Base-by-base conservation (phyloP, 2,329 filamentous ascomycete species). In the Gliomastix tumulicola region DNA sequence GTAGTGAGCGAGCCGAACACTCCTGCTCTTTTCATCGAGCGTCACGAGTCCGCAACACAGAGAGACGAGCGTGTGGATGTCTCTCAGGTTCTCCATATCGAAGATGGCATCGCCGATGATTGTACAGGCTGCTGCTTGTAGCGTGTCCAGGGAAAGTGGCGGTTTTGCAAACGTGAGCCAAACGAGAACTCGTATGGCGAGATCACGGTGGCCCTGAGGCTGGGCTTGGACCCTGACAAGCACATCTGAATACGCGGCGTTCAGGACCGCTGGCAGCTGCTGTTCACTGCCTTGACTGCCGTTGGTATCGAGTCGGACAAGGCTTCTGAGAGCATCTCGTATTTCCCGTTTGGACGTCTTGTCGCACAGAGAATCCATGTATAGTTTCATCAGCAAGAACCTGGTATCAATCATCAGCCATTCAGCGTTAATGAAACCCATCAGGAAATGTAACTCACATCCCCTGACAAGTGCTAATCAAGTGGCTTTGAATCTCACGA, bases 1-100 rank as follows among this genome's bases (percentile, higher is more conserved):
- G 37, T 66, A 63, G 41, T 71, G 66, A 5, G 67, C 62, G 0
- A 70, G 41, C 4, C 62, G 54, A 9, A 69, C 48, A 21, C 60
- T 49, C n/a, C 48, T 31, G 32, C 52, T 68, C 27, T 60, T 43
- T 30, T 58, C 39, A 21, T 70, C 62, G 4, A 66, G 22, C 0
- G 53, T 60, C 3, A 70, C 56, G 9, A 71, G 36, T 1, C 66
- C 65, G 21, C 54, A 56, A 39, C 65, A 70, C 3, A 52, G 48
- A 4, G 57, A 57, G 0, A 65, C 39, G 2, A 66, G 39, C 3
- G 56, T 47, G 6, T 57, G 49, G 3, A 59, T 25, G 0, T 56
- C 43, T 1, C 56, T 42, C 1, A 68, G 17, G 16, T 61, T 59
- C 0, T 62, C 53, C 32, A 51, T 16, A 5, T 67, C 56, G 10